These are phyloP conservation scores for Rhodotorula sp. DNA, from an alignment of 1,284 basidiomycete genomes.

Conservation along the genomic window DNA sequence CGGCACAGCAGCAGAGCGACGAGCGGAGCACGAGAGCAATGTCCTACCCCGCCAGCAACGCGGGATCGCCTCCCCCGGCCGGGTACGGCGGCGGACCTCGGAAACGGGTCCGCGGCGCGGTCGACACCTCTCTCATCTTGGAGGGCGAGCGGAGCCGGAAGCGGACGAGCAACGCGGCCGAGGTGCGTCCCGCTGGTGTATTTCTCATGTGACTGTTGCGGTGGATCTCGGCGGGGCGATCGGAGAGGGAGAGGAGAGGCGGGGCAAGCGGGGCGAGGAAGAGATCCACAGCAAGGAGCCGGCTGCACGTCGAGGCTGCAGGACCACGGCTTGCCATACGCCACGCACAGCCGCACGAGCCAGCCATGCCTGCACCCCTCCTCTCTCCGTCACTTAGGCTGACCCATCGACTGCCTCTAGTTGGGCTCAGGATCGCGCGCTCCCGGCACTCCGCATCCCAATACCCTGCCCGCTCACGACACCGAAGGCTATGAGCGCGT, in stretches of 20 bases:
- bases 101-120: not conserved
- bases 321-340: no score
- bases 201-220: not conserved
- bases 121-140: constrained; percentile 12
- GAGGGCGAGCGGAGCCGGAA: constrained; percentile 6
- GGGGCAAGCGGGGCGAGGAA: no score
- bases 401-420: not conserved
- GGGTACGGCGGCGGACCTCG: not conserved
- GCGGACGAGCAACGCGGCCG: constrained; percentile 1
- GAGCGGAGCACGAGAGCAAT: not conserved
- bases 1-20: not conserved
- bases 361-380: no score
- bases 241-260: not conserved
- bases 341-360: not conserved
- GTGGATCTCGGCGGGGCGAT: not conserved
- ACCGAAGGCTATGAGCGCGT: constrained; percentile 27
- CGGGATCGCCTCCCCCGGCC: not conserved
- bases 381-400: no score
- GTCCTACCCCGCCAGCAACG: not conserved
- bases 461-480: constrained; percentile 7
- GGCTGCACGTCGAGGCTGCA: no score
- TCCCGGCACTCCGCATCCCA: not conserved
- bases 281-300: no score
- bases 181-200: not conserved
- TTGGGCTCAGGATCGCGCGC: not conserved